These are phyloP conservation scores for Bipolaris gigantea DNA, from an alignment of 2,329 filamentous ascomycete genomes.

Conservation along the genomic window DNA sequence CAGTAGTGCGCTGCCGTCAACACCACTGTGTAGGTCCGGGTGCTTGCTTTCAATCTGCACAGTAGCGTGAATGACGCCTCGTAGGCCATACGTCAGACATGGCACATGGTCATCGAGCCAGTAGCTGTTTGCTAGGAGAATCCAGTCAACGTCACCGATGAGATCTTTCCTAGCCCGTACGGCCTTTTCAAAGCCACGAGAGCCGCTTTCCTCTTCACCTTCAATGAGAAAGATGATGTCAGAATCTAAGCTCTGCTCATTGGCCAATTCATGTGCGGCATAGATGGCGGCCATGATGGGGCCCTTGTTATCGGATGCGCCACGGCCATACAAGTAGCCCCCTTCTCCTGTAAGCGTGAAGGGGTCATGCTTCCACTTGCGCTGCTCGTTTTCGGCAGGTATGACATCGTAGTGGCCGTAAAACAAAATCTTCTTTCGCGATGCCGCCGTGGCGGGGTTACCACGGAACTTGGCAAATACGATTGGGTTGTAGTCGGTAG, in stretches of 20 bases:
- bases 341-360: slow-evolving; percentile 88
- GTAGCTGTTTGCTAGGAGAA: slow-evolving; percentile 94
- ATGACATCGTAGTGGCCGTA: slow-evolving; percentile 99
- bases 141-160: slow-evolving; percentile 91
- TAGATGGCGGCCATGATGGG: slow-evolving; percentile 93
- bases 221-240: slow-evolving; percentile 95
- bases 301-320: slow-evolving; percentile 97
- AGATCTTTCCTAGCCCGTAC: slow-evolving; percentile 77
- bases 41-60: slow-evolving; percentile 82
- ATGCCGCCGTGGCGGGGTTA: slow-evolving; percentile 65
- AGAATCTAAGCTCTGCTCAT: slow-evolving; percentile 79
- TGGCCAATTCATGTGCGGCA: slow-evolving; percentile 84
- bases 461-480: slow-evolving; percentile 87
- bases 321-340: slow-evolving; percentile 91
- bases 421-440: slow-evolving; percentile 86
- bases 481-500: slow-evolving; percentile 85
- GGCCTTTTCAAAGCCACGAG: slow-evolving; percentile 83
- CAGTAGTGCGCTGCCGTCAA: slow-evolving; percentile 89
- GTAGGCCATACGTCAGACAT: slow-evolving; percentile 89
- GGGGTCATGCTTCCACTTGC: slow-evolving; percentile 84
- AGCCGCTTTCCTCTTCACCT: slow-evolving; percentile 94
- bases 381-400: slow-evolving; percentile 77
- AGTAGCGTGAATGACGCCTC: slow-evolving; percentile 91
- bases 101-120: slow-evolving; percentile 97
- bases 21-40: slow-evolving; percentile 90